Conservation (phyloP, 2,329 filamentous ascomycete species). For the Botrytis aclada region DNA sequence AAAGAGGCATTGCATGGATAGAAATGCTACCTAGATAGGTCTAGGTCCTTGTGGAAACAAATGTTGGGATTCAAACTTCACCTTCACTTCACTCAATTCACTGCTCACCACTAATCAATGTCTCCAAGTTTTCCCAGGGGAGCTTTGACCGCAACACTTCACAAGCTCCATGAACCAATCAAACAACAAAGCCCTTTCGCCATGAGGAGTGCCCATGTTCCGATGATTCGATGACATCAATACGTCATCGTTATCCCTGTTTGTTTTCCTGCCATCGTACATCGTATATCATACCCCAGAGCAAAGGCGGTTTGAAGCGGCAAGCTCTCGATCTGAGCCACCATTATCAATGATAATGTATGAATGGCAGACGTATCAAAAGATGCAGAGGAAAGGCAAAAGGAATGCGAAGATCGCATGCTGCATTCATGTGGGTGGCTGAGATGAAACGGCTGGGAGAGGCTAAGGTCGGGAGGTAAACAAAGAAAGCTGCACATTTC, state of each 20-base stretch:
- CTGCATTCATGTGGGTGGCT: background rate
- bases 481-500: too few relatives aligned
- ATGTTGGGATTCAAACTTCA: too few relatives aligned
- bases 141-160: background rate
- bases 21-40: too few relatives aligned
- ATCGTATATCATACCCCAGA: background rate
- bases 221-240: constrained; percentile 1
- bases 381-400: background rate
- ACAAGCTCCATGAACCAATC: background rate
- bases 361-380: background rate
- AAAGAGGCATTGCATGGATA: background rate
- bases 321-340: background rate
- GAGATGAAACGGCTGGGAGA: background rate
- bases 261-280: background rate
- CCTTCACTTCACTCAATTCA: background rate
- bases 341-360: background rate
- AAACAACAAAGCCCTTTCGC: background rate
- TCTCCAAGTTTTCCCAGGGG: background rate
- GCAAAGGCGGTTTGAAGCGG: background rate
- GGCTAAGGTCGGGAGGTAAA: background rate
- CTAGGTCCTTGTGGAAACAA: too few relatives aligned
- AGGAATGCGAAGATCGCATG: background rate
- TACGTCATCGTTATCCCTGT: background rate
- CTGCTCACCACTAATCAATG: background rate
- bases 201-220: background rate